Evolutionary conservation across 805 yeast species (phyloP), one percentile per base, ranked within the genome.

Genomic region (Komagataella pastoris): DNA sequence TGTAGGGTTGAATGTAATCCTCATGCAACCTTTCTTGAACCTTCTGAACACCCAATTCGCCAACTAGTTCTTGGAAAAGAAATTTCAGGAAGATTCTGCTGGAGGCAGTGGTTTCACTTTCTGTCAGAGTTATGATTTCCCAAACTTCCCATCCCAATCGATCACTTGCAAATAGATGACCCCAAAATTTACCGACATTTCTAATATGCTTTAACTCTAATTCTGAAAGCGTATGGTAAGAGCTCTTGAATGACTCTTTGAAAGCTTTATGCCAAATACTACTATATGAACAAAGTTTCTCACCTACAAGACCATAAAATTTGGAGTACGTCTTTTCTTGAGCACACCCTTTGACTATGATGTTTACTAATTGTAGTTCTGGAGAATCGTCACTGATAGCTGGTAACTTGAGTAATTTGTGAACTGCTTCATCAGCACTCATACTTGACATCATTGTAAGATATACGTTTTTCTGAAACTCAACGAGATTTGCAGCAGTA

Each of bases 401-500:
- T 4, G 61, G 54, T 10, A 86, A 59, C 59, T 76, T 77, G 46
- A 86, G 58, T 5, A 93, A 66, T 63, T 90, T 90, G 64, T 90
- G 98, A 1, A 88, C 89, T 0, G 96, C 91, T 69, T 93, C 99
- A 57, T 88, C 96, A 4, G 90, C 81, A 0, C 95, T 83, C 83
- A 91, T 78, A 54, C 96, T 81, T 19, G 97, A 88, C 83, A 87
- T 88, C 7, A 93, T 70, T 0, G 91, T 83, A 24, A 90, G 68
- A 59, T 91, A 91, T 2, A 91, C 84, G 1, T 76, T 76, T 58
- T 88, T 88, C 57, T 88, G 88, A 57, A 80, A 80, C 50, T 81
- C 79, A 1, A 80, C 70, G 30, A 81, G 65, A 23, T 79, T 79
- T 0, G 81, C 67, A 48, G 83, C 83, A 0, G 96, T 85, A 72